phyloP scores from a whole-genome alignment of 495 filamentous ascomycete species.

The Evernia prunastri region DNA sequence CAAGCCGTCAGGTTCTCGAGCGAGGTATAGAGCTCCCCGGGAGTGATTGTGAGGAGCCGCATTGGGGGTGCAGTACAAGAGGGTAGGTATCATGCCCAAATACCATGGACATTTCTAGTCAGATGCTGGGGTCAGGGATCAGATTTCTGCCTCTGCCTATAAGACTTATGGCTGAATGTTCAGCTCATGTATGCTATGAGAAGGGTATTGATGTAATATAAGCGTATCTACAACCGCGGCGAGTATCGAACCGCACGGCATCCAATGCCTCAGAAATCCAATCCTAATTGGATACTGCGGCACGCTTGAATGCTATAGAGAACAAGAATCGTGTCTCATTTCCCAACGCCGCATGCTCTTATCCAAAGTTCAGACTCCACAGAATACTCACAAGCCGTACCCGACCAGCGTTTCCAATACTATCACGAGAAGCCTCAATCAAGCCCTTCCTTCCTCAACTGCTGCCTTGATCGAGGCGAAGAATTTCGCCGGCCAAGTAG shows the following conservation, averaged over 20 bases:
- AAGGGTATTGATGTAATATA: constrained; percentile 12
- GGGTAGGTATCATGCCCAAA: background rate
- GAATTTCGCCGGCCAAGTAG: constrained; percentile 61
- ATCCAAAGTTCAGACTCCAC: background rate
- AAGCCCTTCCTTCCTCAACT: constrained; percentile 44
- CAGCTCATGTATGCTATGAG: background rate
- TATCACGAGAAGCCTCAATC: background rate
- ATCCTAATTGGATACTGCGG: constrained; percentile 1
- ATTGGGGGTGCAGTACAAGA: background rate
- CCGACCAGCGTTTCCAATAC: background rate
- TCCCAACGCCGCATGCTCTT: constrained; percentile 9
- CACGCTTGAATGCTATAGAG: constrained; percentile 9
- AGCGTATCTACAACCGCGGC: constrained; percentile 9
- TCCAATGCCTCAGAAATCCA: constrained; percentile 8
- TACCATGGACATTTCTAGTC: background rate
- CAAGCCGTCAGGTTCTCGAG: background rate
- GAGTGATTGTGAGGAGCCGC: background rate
- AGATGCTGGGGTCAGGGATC: background rate
- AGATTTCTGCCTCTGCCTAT: background rate
- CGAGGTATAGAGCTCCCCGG: background rate
- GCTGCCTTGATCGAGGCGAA: constrained; percentile 57
- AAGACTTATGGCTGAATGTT: background rate
- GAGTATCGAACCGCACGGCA: background rate
- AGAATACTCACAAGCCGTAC: too few relatives aligned
- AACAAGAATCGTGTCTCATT: constrained; percentile 14